Percentiles rank a stretch among this genome's conserved stretches.
phyloP scores from a whole-genome alignment of 164 flowering plant genomes.

The Paratinospora sagittata region DNA sequence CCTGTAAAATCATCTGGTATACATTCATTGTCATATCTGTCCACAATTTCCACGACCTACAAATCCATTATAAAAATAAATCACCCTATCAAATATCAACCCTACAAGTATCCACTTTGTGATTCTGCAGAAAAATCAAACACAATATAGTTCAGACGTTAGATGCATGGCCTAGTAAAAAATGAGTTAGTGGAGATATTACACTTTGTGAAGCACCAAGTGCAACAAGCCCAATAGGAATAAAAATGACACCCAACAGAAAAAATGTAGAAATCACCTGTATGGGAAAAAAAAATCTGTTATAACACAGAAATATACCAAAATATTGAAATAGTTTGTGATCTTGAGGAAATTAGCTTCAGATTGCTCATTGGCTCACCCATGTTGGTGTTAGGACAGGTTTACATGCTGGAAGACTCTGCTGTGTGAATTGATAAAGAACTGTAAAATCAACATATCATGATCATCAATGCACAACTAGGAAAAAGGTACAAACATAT shows the following conservation, averaged over 20 bases:
- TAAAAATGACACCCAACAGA: constrained; percentile 47
- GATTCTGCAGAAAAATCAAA: not conserved
- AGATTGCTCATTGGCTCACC: constrained; percentile 33
- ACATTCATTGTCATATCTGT: constrained; percentile 70
- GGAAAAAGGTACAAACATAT: not conserved
- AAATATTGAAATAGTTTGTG: not conserved
- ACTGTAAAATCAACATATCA: constrained; percentile 38
- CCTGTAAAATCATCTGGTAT: constrained; percentile 44
- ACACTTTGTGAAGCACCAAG: constrained; percentile 61
- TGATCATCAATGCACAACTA: not conserved
- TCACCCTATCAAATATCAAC: not conserved
- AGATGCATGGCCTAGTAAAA: not conserved
- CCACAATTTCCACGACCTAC: constrained; percentile 76
- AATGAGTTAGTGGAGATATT: constrained; percentile 18
- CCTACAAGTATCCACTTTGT: not conserved
- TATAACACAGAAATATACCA: not conserved
- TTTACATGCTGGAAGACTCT: constrained; percentile 79
- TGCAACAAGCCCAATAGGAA: constrained; percentile 62
- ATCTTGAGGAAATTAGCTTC: not conserved
- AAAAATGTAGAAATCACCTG: constrained; percentile 66
- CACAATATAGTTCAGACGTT: not conserved
- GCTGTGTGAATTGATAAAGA: constrained; percentile 60
- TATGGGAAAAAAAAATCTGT: constrained; percentile 10
- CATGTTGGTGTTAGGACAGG: constrained; percentile 74
- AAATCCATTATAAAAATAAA: constrained; percentile 6